Evolutionary conservation across 2,329 filamentous ascomycete species (phyloP), one percentile per base, ranked within the genome.

Genomic region (Phaeosphaeria sp.): DNA sequence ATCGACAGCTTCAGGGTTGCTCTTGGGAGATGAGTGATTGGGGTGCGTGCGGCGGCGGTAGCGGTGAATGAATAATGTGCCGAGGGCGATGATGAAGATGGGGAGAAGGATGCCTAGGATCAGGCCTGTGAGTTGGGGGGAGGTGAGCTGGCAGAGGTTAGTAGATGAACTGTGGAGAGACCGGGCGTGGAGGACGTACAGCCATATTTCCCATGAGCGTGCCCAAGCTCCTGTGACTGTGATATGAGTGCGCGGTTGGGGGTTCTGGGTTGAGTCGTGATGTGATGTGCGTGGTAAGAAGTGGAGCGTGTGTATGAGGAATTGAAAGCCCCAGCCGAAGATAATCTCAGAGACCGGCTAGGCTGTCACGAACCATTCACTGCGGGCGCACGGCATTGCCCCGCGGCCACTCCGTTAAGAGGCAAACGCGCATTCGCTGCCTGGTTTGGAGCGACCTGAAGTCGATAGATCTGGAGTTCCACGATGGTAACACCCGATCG

Each of bases 401-500:
- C n/a, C n/a, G n/a, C n/a, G n/a, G n/a, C n/a, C n/a, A n/a, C n/a
- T n/a, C n/a, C n/a, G n/a, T n/a, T n/a, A n/a, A n/a, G n/a, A n/a
- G 15, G 30, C 30, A 36, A 36, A 36, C 30, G 11, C 30, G 30
- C 11, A 13, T 36, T 36, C 30, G 11, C 30, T 36, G 3, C 25
- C 30, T 13, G 15, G 11, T 6, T 13, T 36, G 6, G 25, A 5
- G 5, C 25, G 11, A 36, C 11, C 17, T 21, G 30, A 9, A 24
- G 8, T 47, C 18, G 43, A 45, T 33, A 17, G 18, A 8, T 15
- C 8, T n/a, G 27, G 18, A 20, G 47, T 53, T 3, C 24, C 53
- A 51, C 47, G 27, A 40, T 25, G 40, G 53, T 55, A 7, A 50
- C 46, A 55, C 25, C 53, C 53, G 53, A 51, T 40, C 40, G 53